These are phyloP conservation scores for Parmelia sp. DNA, from an alignment of 495 filamentous ascomycete genomes.

Conservation along the genomic window DNA sequence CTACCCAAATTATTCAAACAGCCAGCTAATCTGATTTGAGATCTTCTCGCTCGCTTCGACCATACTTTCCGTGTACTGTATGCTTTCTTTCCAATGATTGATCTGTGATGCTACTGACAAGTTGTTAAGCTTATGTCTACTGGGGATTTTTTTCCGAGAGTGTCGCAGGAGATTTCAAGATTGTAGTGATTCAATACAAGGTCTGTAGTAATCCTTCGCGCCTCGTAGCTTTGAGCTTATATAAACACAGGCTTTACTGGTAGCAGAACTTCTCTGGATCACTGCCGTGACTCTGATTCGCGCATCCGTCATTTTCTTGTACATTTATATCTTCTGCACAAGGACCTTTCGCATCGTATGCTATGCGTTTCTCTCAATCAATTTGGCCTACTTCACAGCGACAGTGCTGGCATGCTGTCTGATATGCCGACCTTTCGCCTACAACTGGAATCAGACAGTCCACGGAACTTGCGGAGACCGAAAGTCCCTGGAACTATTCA, in stretches of 20 bases:
- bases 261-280: conserved; percentile 27
- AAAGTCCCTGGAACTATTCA: conserved; percentile 28
- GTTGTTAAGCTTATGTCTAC: background rate
- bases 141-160: background rate
- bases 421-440: conserved; percentile 34
- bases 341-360: conserved; percentile 33
- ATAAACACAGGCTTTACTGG: conserved; percentile 1
- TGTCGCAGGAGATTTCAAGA: background rate
- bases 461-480: conserved; percentile 30
- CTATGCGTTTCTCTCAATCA: conserved; percentile 23
- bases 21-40: background rate
- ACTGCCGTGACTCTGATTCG: conserved; percentile 31
- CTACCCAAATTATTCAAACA: background rate
- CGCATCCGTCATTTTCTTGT: conserved; percentile 38
- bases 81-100: background rate
- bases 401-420: conserved; percentile 32
- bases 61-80: conserved; percentile 1
- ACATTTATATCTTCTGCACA: conserved; percentile 33
- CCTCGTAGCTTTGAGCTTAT: background rate
- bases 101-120: background rate
- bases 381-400: conserved; percentile 16
- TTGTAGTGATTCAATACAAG: background rate
- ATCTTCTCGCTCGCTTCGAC: conserved; percentile 11
- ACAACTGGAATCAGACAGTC: conserved; percentile 30
- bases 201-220: background rate